Conservation (phyloP, 495 filamentous ascomycete species). For the Penicillium angulare region DNA sequence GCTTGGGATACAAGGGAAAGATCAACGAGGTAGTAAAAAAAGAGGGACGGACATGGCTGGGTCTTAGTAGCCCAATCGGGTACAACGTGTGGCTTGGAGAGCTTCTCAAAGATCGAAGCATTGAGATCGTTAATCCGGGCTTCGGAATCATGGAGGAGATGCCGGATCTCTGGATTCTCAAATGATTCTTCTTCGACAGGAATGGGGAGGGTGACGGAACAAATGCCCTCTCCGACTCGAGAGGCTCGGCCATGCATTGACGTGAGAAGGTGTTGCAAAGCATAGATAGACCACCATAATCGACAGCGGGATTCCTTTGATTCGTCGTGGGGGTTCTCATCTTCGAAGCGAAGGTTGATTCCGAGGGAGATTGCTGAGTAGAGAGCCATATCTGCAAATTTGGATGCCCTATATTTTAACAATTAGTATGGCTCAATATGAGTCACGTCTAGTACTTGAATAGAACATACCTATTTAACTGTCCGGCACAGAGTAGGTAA, state of each 20-base stretch:
- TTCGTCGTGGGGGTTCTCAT: constrained; percentile 38
- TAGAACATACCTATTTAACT: constrained; percentile 54
- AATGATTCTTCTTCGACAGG: constrained; percentile 52
- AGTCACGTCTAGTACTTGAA: constrained; percentile 10
- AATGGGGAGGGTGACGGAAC: constrained; percentile 51
- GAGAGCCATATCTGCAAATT: constrained; percentile 57
- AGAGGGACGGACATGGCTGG: constrained; percentile 37
- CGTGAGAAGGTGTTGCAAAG: constrained; percentile 54
- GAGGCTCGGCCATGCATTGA: constrained; percentile 62
- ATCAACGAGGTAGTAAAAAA: constrained; percentile 46
- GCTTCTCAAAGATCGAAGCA: constrained; percentile 29
- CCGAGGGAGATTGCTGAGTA: constrained; percentile 58
- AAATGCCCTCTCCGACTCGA: constrained; percentile 51
- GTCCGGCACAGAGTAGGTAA: constrained; percentile 55
- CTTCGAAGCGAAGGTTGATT: constrained; percentile 58
- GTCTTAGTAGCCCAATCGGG: constrained; percentile 23
- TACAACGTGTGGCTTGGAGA: not conserved
- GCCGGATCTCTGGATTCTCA: constrained; percentile 13
- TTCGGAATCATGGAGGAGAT: constrained; percentile 14
- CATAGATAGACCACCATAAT: constrained; percentile 64
- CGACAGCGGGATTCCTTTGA: constrained; percentile 59
- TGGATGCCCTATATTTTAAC: constrained; percentile 57
- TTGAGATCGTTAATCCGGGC: constrained; percentile 27
- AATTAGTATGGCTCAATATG: constrained; percentile 23
- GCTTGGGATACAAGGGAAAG: constrained; percentile 51